Conservation (phyloP, 2,329 filamentous ascomycete genomes). For the Stachybotrys echinatus region DNA sequence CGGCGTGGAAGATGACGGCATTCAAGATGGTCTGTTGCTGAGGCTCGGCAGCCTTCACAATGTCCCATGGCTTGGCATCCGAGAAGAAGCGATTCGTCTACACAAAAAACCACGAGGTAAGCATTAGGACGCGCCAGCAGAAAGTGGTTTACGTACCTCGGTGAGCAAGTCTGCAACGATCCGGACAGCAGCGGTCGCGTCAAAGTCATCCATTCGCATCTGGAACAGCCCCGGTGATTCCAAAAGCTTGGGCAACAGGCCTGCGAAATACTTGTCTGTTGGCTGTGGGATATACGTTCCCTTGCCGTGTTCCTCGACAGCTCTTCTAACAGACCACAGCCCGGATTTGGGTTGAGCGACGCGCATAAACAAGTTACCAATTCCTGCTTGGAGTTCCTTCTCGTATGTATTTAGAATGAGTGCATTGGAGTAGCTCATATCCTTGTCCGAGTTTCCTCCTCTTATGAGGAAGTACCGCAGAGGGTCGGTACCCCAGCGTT, state of each 20-base stretch:
- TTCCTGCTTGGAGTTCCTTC: conserved; percentile 67
- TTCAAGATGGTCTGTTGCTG: conserved; percentile 39
- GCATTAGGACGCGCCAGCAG: background rate
- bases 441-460: conserved; percentile 70
- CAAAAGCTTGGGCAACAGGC: conserved; percentile 17
- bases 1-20: conserved; percentile 61
- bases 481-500: conserved; percentile 80
- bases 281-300: conserved; percentile 10
- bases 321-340: conserved; percentile 59
- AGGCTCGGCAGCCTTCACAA: conserved; percentile 32
- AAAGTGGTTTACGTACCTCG: conserved; percentile 37
- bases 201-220: conserved; percentile 55
- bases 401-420: conserved; percentile 72
- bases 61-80: conserved; percentile 62
- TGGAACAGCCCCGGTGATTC: conserved; percentile 25
- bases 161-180: conserved; percentile 57
- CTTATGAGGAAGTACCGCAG: conserved; percentile 86
- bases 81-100: conserved; percentile 47
- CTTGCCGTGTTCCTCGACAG: conserved; percentile 35
- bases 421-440: conserved; percentile 80
- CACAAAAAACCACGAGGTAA: no score
- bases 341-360: conserved; percentile 55
- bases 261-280: conserved; percentile 15
- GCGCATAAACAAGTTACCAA: conserved; percentile 77
- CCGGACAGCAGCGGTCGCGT: conserved; percentile 61